These are phyloP conservation scores for Solanum gracilifrons DNA, from an alignment of 257 asterid genomes.

Conservation along the genomic window DNA sequence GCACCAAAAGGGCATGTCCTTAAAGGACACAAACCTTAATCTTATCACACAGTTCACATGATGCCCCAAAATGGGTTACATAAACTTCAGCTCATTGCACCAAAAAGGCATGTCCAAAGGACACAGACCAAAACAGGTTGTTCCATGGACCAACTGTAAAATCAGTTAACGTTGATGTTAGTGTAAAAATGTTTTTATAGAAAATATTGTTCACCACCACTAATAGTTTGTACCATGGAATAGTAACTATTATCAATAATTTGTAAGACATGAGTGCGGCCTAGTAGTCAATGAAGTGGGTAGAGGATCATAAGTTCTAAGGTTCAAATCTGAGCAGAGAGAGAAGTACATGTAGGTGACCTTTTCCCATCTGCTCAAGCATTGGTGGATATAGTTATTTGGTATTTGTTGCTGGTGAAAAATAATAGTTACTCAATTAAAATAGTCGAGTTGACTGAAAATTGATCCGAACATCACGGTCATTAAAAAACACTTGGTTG, in stretches of 20 bases:
- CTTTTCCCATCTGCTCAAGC: not conserved
- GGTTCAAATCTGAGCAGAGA: too few relatives aligned
- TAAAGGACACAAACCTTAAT: too few relatives aligned
- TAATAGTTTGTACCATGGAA: not conserved
- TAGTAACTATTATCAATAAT: not conserved
- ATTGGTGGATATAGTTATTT: too few relatives aligned
- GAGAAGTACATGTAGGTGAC: not conserved
- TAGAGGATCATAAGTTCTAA: not conserved
- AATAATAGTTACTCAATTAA: too few relatives aligned
- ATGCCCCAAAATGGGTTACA: not conserved
- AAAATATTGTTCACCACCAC: not conserved
- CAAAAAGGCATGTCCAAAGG: not conserved
- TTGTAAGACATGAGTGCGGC: not conserved
- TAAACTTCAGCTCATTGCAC: not conserved
- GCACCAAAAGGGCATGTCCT: not conserved
- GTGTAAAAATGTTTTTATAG: not conserved
- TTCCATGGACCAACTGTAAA: too few relatives aligned
- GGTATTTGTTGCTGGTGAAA: fast-evolving
- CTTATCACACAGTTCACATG: not conserved
- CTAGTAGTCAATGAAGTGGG: not conserved
- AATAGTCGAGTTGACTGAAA: too few relatives aligned
- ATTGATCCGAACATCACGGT: not conserved
- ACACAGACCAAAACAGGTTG: too few relatives aligned
- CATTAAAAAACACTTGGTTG: not conserved
- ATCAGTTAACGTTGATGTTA: not conserved